Evolutionary conservation across 2,329 filamentous ascomycete species (phyloP), one percentile per base, ranked within the genome.

Genomic region (Penicillium sp.): DNA sequence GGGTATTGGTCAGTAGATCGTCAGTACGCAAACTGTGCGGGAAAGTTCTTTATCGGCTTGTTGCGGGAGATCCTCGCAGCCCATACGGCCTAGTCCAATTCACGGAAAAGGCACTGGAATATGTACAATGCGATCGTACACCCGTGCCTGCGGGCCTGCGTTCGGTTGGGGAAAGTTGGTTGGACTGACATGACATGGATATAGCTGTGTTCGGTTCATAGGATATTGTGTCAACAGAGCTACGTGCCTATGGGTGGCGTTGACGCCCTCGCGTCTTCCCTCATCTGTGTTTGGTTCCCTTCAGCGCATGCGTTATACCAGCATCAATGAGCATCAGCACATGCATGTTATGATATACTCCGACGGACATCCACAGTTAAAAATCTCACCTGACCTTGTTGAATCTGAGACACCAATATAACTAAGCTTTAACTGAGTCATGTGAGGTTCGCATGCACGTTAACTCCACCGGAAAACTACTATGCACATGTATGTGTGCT

Each of bases 221-320:
- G 6, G 35, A 22, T 19, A 37, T 8, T 3, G 9, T 37, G 15
- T 4, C 19, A 37, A 8, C 10, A 15, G 12, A 37, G 21, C 3
- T 4, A 7, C 3, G 4, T 8, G 32, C 17, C 33, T 12, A 4
- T 9, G 9, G 8, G 32, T 19, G 17, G 4, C 12, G 33, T 21
- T 6, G 9, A 21, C 15, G 12, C 9, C 12, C 19, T 21, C 21
- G 3, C 38, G 45, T 40, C 48, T 51, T 49, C 34, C 32, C 19
- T 38, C 45, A 47, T 42, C 37, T 61, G 57, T 61, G 60, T 56
- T 42, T 61, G 60, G 56, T 56, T 52, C 56, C 45, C 51, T 59
- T 60, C 54, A 61, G 56, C 58, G 57, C 57, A 54, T 53, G 57
- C 57, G 58, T 61, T 61, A 54, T 60, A 53, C 56, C 59, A 56